Percentiles rank a stretch among this genome's conserved stretches.
These are phyloP conservation scores for Phytophthora citricola DNA, from an alignment of 352 stramenopile species.

Conservation along the genomic window DNA sequence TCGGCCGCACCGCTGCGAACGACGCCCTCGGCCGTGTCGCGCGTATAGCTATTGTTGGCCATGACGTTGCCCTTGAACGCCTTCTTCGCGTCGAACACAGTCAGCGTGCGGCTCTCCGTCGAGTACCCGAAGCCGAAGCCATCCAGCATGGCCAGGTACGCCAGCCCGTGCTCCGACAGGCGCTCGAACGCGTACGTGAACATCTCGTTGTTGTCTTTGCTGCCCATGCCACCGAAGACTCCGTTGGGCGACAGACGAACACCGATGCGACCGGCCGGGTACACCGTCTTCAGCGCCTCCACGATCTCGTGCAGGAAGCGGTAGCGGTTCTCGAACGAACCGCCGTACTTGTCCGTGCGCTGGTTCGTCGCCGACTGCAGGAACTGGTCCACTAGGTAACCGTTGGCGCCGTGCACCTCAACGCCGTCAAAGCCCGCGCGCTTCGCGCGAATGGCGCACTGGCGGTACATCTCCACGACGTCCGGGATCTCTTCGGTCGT, in stretches of 20 bases:
- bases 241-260: constrained; percentile 19
- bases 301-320: constrained; percentile 13
- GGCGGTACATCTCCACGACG: constrained; percentile 19
- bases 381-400: constrained; percentile 20
- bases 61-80: constrained; percentile 1
- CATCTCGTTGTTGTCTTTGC: constrained; percentile 23
- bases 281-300: constrained; percentile 10
- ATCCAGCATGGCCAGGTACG: constrained; percentile 15
- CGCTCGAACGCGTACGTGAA: constrained; percentile 15
- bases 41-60: constrained; percentile 23
- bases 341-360: constrained; percentile 21
- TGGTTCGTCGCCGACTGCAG: constrained; percentile 20
- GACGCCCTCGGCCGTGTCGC: constrained; percentile 15
- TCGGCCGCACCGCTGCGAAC: constrained; percentile 14
- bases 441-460: constrained; percentile 12
- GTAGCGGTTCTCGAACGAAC: constrained; percentile 24
- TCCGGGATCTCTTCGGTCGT: constrained; percentile 15
- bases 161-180: constrained; percentile 10
- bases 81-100: constrained; percentile 13
- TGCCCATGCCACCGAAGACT: constrained; percentile 20
- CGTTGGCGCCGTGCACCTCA: constrained; percentile 16
- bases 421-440: constrained; percentile 15
- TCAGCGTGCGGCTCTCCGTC: constrained; percentile 12
- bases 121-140: constrained; percentile 11
- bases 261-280: constrained; percentile 10